These are phyloP conservation scores for Tricholoma saponaceum DNA, from an alignment of 768 basidiomycete species.

Conservation along the genomic window DNA sequence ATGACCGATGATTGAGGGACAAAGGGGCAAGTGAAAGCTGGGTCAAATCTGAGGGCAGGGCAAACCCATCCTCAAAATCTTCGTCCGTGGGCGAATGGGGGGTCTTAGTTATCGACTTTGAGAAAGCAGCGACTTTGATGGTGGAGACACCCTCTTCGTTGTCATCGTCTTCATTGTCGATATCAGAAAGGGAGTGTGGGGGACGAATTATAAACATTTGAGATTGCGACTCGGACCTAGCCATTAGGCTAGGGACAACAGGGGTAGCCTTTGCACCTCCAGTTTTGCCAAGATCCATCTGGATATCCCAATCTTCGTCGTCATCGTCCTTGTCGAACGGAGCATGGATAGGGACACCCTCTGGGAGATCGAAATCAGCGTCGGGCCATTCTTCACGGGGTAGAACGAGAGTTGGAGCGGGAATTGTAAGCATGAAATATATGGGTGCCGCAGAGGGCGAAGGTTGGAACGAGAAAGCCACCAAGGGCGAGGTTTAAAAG, in stretches of 20 bases:
- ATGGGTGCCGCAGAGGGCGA: not conserved
- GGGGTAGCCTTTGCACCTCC: constrained; percentile 45
- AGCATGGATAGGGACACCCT: constrained; percentile 63
- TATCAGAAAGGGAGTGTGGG: constrained; percentile 43
- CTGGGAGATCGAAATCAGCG: constrained; percentile 82
- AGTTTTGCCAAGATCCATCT: constrained; percentile 64
- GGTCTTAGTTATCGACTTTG: constrained; percentile 30
- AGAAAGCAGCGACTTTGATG: constrained; percentile 65
- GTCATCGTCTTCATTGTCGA: constrained; percentile 56
- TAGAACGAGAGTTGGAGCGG: constrained; percentile 49
- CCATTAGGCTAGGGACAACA: constrained; percentile 32
- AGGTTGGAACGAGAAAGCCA: not conserved
- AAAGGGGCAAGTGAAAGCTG: constrained; percentile 78
- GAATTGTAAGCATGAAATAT: constrained; percentile 51
- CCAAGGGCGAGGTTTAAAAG: no score
- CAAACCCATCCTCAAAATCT: constrained; percentile 82
- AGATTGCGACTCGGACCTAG: constrained; percentile 33
- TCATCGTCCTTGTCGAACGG: constrained; percentile 63
- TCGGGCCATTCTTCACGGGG: constrained; percentile 81
- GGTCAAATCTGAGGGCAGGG: constrained; percentile 75
- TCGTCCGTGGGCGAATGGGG: constrained; percentile 54
- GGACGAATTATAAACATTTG: constrained; percentile 65
- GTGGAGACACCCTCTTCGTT: constrained; percentile 83
- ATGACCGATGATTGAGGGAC: constrained; percentile 70
- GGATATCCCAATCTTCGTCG: constrained; percentile 78